Evolutionary conservation across 352 stramenopile genomes (phyloP), one percentile per base, ranked within the genome.

Genomic region (Poterioochromonas sp.): DNA sequence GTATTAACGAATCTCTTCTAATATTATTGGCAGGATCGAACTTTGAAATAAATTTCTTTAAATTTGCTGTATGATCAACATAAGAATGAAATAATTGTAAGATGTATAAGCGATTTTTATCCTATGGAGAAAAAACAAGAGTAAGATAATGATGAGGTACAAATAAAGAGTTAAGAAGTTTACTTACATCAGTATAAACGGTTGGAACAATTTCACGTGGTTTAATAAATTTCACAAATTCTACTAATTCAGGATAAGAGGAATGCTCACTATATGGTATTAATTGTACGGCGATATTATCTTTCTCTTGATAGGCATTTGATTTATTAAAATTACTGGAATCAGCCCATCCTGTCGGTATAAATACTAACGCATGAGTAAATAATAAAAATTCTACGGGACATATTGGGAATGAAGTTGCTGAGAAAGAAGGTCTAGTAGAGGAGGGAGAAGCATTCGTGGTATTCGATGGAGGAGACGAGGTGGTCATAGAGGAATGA

Each of bases 261-360:
- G 58, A 80, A 41, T 83, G 79, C 51, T 83, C 79, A 26, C 51
- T 79, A 73, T 83, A 83, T 3, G 79, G 77, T 22, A 88, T 71
- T 1, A 88, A 76, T 40, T 84, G 73, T 32, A 88, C 78, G 32
- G 80, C 58, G 29, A 83, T 60, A 41, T 83, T 62, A 32, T 77
- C 63, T 18, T 73, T 39, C 32, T 74, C 51, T 54, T 83, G 18
- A 37, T 71, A 76, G 47, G 74, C 29, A 78, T 88, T 84, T 22
- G 84, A 83, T 47, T 81, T 83, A 73, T 88, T 88, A 77, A 78
- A 87, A 58, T 86, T 88, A 18, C 73, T 82, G 8, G 80, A 79
- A 68, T 86, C 79, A 18, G 80, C 80, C 85, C 85, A 88, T 32
- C 85, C 85, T 29, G 85, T 88, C 5, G 85, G 85, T 20, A 87